Percentiles rank a stretch among this genome's conserved stretches.
Evolutionary conservation across 2,329 filamentous ascomycete genomes (phyloP).

Genomic region (Malbranchea cinnamomea): DNA sequence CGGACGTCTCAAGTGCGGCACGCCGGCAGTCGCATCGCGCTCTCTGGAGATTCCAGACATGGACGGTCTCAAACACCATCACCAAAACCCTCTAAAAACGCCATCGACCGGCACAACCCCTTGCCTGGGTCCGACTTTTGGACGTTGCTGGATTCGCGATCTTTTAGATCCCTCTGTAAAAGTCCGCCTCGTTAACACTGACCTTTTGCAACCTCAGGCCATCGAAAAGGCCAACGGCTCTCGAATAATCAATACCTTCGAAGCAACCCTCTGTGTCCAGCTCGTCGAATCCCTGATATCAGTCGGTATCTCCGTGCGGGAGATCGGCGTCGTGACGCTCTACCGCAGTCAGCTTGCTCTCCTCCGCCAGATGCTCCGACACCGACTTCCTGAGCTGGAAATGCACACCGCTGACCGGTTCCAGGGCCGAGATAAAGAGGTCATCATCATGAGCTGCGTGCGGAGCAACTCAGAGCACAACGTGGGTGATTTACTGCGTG

Average conservation of each 20-base stretch:
- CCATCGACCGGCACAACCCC: constrained; percentile 23
- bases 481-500: constrained; percentile 82
- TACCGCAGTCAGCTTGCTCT: constrained; percentile 85
- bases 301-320: constrained; percentile 55
- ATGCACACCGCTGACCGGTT: constrained; percentile 97
- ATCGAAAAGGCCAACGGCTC: constrained; percentile 57
- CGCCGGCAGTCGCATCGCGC: constrained; percentile 53
- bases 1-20: constrained; percentile 83
- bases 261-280: constrained; percentile 63
- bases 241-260: constrained; percentile 75
- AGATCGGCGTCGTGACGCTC: constrained; percentile 92
- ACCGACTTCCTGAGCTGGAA: constrained; percentile 51
- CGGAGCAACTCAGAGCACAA: constrained; percentile 66
- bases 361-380: constrained; percentile 56
- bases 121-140: constrained; percentile 38
- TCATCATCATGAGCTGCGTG: constrained; percentile 75
- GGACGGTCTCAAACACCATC: constrained; percentile 42
- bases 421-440: constrained; percentile 90
- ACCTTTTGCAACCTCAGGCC: constrained; percentile 48
- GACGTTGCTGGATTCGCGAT: constrained; percentile 60
- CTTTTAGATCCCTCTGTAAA: constrained; percentile 55
- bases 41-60: constrained; percentile 56
- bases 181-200: constrained; percentile 82
- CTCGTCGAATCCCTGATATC: constrained; percentile 66
- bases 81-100: constrained; percentile 25